phyloP scores from a whole-genome alignment of 164 flowering plant species.

The Nymphaea thermarum region DNA sequence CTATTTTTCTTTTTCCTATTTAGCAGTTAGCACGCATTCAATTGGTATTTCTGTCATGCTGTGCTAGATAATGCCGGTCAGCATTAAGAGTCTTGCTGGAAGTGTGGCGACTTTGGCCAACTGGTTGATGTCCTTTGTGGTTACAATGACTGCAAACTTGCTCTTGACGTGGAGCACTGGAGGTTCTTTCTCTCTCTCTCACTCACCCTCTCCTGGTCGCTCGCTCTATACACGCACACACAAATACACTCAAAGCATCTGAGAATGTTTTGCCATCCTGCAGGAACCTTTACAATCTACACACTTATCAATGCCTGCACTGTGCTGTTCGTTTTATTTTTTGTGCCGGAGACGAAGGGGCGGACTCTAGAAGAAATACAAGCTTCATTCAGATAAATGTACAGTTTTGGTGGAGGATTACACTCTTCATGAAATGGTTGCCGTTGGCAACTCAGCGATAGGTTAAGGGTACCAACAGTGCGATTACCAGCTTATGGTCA shows the following conservation, averaged over 20 bases:
- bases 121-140: conserved; percentile 41
- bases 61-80: conserved; percentile 79
- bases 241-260: no score
- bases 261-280: background rate
- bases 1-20: background rate
- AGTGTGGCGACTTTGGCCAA: conserved; percentile 68
- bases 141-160: conserved; percentile 63
- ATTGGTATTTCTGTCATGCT: background rate
- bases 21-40: background rate
- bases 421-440: background rate
- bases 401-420: background rate
- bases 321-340: conserved; percentile 41
- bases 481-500: background rate
- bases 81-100: conserved; percentile 86
- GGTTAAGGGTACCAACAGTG: background rate
- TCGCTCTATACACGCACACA: no score
- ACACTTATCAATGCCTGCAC: conserved; percentile 46
- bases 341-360: conserved; percentile 84
- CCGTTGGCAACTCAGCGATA: background rate
- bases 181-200: conserved; percentile 20
- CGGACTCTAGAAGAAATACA: conserved; percentile 78
- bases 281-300: conserved; percentile 77
- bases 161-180: conserved; percentile 51
- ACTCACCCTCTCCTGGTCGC: background rate
- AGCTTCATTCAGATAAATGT: conserved; percentile 42